Evolutionary conservation across 352 stramenopile species (phyloP).

Genomic region (Globisporangium recalcitrans): DNA sequence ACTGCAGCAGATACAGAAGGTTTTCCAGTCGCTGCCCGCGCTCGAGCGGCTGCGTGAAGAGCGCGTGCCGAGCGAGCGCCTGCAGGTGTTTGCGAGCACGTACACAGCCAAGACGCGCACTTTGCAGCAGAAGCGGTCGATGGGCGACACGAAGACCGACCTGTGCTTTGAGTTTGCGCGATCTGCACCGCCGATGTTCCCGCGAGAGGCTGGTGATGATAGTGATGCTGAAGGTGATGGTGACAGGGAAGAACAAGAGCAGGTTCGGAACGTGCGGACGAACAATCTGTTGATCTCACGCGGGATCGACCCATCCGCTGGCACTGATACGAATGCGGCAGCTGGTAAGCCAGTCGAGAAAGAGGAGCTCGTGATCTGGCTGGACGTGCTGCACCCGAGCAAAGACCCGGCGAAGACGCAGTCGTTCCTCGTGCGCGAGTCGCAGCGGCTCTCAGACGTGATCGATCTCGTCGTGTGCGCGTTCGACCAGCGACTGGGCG

Average conservation of each 20-base stretch:
- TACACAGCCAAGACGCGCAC: constrained; percentile 48
- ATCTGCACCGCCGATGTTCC: constrained; percentile 10
- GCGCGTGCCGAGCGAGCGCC: constrained; percentile 35
- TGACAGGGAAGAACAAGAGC: constrained; percentile 3
- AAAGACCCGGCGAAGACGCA: constrained; percentile 63
- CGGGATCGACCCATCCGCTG: background rate
- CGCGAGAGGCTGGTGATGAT: background rate
- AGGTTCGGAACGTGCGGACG: constrained; percentile 13
- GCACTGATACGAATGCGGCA: background rate
- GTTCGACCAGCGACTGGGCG: constrained; percentile 51
- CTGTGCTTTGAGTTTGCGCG: constrained; percentile 66
- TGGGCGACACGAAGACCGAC: constrained; percentile 44
- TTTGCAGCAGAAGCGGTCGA: constrained; percentile 50
- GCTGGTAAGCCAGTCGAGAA: background rate
- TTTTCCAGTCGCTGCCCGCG: constrained; percentile 37
- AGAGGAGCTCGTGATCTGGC: constrained; percentile 55
- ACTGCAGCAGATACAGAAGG: constrained; percentile 16
- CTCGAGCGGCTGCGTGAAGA: constrained; percentile 36
- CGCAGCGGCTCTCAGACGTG: constrained; percentile 43
- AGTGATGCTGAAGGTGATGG: background rate
- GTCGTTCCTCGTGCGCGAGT: constrained; percentile 67
- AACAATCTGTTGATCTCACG: constrained; percentile 12
- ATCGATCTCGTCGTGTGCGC: constrained; percentile 62
- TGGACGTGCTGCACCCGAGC: constrained; percentile 67
- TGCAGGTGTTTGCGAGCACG: constrained; percentile 45